phyloP scores from a whole-genome alignment of 2,329 filamentous ascomycete genomes.

The Epichloe elymi region DNA sequence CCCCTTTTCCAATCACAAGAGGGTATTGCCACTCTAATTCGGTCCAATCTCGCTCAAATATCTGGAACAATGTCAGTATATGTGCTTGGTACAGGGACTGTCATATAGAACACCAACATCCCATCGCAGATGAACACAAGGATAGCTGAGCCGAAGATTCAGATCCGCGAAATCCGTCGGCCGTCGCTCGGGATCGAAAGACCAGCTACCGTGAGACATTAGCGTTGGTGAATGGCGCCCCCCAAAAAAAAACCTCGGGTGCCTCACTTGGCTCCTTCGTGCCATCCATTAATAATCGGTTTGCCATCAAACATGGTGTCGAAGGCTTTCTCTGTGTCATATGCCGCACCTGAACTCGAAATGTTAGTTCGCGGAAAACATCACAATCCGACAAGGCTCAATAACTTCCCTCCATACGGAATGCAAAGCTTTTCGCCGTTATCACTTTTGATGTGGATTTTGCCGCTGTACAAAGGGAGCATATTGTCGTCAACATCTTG shows the following conservation, averaged over 20 bases:
- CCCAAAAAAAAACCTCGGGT: background rate
- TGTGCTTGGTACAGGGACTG: background rate
- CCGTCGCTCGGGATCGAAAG: conserved; percentile 17
- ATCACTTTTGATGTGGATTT: conserved; percentile 26
- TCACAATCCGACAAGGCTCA: background rate
- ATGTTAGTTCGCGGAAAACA: background rate
- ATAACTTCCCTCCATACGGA: conserved; percentile 24
- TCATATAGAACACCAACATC: conserved; percentile 16
- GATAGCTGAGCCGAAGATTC: conserved; percentile 16
- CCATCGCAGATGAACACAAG: conserved; percentile 22
- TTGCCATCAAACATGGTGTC: conserved; percentile 21
- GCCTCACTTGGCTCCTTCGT: conserved; percentile 8
- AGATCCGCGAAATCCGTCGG: conserved; percentile 19
- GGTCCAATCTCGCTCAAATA: conserved; percentile 25
- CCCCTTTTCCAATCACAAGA: conserved; percentile 22
- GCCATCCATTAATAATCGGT: conserved; percentile 9
- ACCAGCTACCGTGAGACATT: conserved; percentile 15
- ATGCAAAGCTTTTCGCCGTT: conserved; percentile 28
- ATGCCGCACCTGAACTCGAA: conserved; percentile 18
- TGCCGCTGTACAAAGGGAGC: conserved; percentile 31
- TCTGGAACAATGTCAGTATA: conserved; percentile 11
- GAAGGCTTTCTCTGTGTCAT: conserved; percentile 26
- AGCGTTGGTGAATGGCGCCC: background rate
- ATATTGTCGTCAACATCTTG: conserved; percentile 17
- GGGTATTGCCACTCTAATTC: conserved; percentile 30